These are phyloP conservation scores for Beauveria bassiana DNA, from an alignment of 2,329 filamentous ascomycete species.

Conservation along the genomic window DNA sequence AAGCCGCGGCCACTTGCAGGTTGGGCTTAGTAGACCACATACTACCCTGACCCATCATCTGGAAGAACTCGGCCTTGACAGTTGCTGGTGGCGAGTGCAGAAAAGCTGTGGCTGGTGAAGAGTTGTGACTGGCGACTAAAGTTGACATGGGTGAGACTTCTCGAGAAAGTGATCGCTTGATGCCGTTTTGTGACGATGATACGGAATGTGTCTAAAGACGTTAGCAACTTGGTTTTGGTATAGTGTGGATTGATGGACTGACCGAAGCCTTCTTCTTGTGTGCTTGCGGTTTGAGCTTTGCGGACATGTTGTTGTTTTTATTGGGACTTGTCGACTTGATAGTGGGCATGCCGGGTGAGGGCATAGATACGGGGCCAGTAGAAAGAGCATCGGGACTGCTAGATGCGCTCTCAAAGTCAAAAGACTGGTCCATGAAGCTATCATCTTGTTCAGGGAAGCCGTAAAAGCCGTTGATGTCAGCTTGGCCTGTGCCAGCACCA, in stretches of 20 bases:
- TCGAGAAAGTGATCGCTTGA: conserved; percentile 39
- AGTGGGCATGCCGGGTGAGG: conserved; percentile 35
- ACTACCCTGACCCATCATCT: conserved; percentile 21
- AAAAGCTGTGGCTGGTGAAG: conserved; percentile 39
- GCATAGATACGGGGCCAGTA: conserved; percentile 24
- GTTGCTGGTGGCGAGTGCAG: conserved; percentile 42
- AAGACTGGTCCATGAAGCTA: conserved; percentile 39
- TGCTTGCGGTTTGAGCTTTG: conserved; percentile 17
- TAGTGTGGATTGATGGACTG: conserved; percentile 18
- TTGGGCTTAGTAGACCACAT: conserved; percentile 30
- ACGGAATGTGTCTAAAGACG: conserved; percentile 40
- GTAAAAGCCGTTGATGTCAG: conserved; percentile 23
- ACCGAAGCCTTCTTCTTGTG: conserved; percentile 38
- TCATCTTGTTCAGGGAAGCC: conserved; percentile 29
- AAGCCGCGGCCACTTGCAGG: conserved; percentile 17
- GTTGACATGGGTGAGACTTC: conserved; percentile 49
- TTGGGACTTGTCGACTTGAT: conserved; percentile 28
- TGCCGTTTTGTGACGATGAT: conserved; percentile 41
- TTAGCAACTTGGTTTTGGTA: conserved; percentile 18
- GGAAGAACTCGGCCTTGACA: conserved; percentile 31
- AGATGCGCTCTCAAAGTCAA: conserved; percentile 52
- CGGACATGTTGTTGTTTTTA: conserved; percentile 18
- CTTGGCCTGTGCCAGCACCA: conserved; percentile 20
- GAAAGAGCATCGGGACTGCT: conserved; percentile 43
- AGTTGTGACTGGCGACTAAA: conserved; percentile 43